Conservation (phyloP, 352 stramenopile species). For the Pythium guiyangense region DNA sequence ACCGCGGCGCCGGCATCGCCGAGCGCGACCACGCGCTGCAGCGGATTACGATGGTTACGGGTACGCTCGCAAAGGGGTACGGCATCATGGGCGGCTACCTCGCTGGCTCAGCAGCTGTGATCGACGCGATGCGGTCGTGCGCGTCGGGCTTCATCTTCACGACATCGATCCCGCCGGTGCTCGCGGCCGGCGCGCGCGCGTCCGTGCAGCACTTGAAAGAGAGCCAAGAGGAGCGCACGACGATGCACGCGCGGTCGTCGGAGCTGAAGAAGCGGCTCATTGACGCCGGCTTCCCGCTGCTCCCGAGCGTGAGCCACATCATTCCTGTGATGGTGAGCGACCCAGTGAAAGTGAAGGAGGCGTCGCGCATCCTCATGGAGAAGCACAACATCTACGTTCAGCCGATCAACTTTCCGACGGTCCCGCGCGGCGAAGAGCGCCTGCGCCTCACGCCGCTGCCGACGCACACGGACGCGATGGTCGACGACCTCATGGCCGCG, state of each 20-base stretch:
- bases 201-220: conserved; percentile 84
- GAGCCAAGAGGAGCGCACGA: conserved; percentile 70
- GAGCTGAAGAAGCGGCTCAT: conserved; percentile 84
- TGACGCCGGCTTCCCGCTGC: conserved; percentile 77
- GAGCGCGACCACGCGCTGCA: conserved; percentile 86
- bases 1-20: conserved; percentile 78
- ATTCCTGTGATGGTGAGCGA: conserved; percentile 88
- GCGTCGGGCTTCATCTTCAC: conserved; percentile 90
- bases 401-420: conserved; percentile 91
- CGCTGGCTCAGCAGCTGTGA: conserved; percentile 70
- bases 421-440: conserved; percentile 86
- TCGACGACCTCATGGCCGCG: conserved; percentile 76
- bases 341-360: conserved; percentile 85
- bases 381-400: conserved; percentile 91
- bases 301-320: conserved; percentile 88
- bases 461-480: conserved; percentile 87
- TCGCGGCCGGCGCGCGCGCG: conserved; percentile 75
- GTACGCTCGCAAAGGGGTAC: conserved; percentile 88
- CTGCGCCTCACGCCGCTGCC: conserved; percentile 84
- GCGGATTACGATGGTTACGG: conserved; percentile 88
- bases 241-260: conserved; percentile 82
- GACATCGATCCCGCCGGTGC: conserved; percentile 84
- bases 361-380: conserved; percentile 87
- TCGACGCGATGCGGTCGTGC: conserved; percentile 87
- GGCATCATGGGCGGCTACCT: conserved; percentile 92